A percentile compares a stretch with the other conserved stretches of the same genome.
phyloP scores from a whole-genome alignment of 2,329 filamentous ascomycete genomes.

The Diaporthe helianthi region DNA sequence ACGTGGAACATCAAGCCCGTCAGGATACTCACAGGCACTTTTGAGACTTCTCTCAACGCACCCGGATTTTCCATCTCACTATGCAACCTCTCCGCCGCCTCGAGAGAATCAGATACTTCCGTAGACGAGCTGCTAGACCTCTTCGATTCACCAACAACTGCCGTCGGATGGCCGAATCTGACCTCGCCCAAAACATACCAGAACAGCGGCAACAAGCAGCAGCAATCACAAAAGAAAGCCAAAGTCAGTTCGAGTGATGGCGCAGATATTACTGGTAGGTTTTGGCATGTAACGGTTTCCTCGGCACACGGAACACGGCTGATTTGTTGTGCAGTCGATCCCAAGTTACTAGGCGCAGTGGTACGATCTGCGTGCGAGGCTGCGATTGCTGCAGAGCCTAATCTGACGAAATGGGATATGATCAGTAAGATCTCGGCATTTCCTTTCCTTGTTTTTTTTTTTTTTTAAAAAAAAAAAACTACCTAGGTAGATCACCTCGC shows the following conservation, averaged over 20 bases:
- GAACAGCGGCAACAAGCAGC: background rate
- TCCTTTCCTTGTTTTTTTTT: no score
- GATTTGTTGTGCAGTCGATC: conserved; percentile 6
- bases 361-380: conserved; percentile 39
- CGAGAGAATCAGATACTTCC: conserved; percentile 37
- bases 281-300: background rate
- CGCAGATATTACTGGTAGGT: conserved; percentile 22
- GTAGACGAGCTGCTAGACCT: conserved; percentile 52
- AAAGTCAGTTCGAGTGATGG: conserved; percentile 11
- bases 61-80: conserved; percentile 63
- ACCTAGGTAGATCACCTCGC: background rate
- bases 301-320: background rate
- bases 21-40: conserved; percentile 54
- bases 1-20: conserved; percentile 56
- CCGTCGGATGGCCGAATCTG: conserved; percentile 56
- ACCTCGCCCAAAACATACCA: background rate
- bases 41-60: conserved; percentile 62
- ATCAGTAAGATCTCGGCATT: conserved; percentile 33
- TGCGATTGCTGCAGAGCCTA: conserved; percentile 45
- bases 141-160: conserved; percentile 57
- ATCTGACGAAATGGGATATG: conserved; percentile 45
- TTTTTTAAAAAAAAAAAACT: no score
- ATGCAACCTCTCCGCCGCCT: conserved; percentile 54
- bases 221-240: background rate
- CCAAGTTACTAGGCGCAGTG: background rate